Evolutionary conservation across 345 rosid species (phyloP), one percentile per base, ranked within the genome.

Genomic region (Linum tenue): DNA sequence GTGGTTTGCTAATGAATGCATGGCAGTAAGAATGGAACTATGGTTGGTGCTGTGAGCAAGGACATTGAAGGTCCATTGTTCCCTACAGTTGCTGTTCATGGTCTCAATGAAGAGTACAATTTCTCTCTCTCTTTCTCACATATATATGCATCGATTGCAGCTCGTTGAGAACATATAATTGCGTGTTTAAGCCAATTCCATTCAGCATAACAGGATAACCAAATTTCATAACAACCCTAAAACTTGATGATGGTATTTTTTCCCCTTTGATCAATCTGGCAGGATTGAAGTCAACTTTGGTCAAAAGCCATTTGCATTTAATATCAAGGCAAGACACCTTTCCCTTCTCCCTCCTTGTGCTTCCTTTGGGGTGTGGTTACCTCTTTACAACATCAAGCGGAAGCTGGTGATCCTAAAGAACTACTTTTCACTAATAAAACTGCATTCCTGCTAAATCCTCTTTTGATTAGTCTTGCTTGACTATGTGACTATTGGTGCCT

Each of bases 271-370:
- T 70, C 56, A 57, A 31, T 68, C 63, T 64, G 72, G 80, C 87
- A 90, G 99, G 87, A 83, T 94, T 62, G 83, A 73, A 72, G 94
- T 94, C 75, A 94, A 94, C 86, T 94, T 94, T 58, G 99, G 99
- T 61, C 85, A 84, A 73, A 75, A 67, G 65, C 77, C 79, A 63
- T 94, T 85, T 81, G 86, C 75, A 71, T 90, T 88, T 68, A 90
- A 94, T 79, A 67, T 94, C 63, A 84, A 88, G 95, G 44, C 44
- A 41, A 41, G 44, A 41, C 9, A 4, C 9, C 44, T 41, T 41
- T 8, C 44, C 44, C 9, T 41, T 41, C 4, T 61, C 22, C 2
- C 10, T 70, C 22, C 37, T 5, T 39, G 15, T 41, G 44, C 57
- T 41, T 56, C 58, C 16, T 55, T 55, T 4, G 58, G 12, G 31